These are phyloP conservation scores for Dactylellina sp. DNA, from an alignment of 2,329 filamentous ascomycete genomes.

Conservation along the genomic window DNA sequence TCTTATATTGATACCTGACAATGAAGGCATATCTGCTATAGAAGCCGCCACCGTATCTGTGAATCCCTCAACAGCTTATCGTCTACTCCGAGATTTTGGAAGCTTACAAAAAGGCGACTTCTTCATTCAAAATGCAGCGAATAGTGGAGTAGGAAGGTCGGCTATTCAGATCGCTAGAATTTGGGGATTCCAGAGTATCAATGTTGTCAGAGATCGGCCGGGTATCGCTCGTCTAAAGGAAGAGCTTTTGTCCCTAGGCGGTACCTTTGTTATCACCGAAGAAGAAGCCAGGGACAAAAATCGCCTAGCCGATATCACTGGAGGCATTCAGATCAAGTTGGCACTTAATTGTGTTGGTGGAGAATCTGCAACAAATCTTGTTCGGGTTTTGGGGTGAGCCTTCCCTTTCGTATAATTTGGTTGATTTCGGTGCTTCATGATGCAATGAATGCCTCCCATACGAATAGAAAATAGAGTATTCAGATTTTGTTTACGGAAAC, in stretches of 20 bases:
- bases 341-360: constrained; percentile 95
- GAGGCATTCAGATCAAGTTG: constrained; percentile 77
- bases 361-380: constrained; percentile 80
- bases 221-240: constrained; percentile 74
- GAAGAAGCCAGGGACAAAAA: constrained; percentile 66
- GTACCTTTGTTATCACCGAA: constrained; percentile 68
- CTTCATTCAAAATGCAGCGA: constrained; percentile 97
- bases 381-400: constrained; percentile 73
- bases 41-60: constrained; percentile 90
- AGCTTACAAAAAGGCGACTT: constrained; percentile 79
- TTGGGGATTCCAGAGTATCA: constrained; percentile 92
- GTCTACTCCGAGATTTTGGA: constrained; percentile 86
- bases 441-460: too few relatives aligned
- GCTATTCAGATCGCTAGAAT: constrained; percentile 86
- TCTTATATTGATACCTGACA: constrained; percentile 77
- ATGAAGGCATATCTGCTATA: constrained; percentile 75
- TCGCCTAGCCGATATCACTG: constrained; percentile 73
- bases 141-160: constrained; percentile 89
- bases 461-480: too few relatives aligned
- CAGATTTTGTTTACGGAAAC: too few relatives aligned
- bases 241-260: constrained; percentile 73
- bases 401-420: too few relatives aligned
- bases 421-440: too few relatives aligned
- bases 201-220: constrained; percentile 81
- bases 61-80: constrained; percentile 93